These are phyloP conservation scores for Symbiodinium pilosum DNA, from an alignment of 73 alveolate genomes.

Conservation along the genomic window DNA sequence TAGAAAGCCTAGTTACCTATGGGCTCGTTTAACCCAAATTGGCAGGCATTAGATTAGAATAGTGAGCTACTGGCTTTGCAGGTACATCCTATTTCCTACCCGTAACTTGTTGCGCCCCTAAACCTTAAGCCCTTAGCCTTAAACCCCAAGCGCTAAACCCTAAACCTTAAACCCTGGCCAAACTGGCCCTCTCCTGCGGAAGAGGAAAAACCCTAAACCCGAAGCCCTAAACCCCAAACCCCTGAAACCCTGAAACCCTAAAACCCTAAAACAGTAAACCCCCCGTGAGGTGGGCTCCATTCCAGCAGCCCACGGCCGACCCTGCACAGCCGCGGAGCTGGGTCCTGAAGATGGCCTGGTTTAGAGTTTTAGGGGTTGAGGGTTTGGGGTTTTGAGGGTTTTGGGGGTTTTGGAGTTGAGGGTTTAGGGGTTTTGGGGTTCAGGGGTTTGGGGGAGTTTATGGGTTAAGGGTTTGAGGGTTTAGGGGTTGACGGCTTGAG, in stretches of 20 bases:
- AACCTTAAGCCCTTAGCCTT: not conserved
- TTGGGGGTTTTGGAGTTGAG: not conserved
- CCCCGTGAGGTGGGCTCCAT: conserved; percentile 22
- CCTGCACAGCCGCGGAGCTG: conserved; percentile 63
- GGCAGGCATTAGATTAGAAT: no score
- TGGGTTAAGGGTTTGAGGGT: no score
- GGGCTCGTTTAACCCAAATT: no score
- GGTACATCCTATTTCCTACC: no score
- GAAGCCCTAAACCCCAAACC: not conserved
- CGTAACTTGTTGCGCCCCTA: no score
- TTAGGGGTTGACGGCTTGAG: no score
- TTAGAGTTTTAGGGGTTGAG: not conserved
- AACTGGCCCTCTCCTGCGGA: no score
- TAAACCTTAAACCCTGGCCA: not conserved
- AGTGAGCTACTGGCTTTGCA: no score
- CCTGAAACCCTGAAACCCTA: not conserved
- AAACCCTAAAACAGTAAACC: no score
- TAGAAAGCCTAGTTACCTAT: no score
- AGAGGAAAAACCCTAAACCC: not conserved
- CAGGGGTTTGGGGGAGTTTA: no score
- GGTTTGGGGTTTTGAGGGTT: not conserved
- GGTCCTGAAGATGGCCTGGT: not conserved
- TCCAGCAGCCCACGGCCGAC: conserved; percentile 49
- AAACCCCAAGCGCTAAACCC: not conserved
- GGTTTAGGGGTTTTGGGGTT: not conserved